Base-by-base conservation (phyloP, 495 filamentous ascomycete species). In the Lophiostoma macrostomum region DNA sequence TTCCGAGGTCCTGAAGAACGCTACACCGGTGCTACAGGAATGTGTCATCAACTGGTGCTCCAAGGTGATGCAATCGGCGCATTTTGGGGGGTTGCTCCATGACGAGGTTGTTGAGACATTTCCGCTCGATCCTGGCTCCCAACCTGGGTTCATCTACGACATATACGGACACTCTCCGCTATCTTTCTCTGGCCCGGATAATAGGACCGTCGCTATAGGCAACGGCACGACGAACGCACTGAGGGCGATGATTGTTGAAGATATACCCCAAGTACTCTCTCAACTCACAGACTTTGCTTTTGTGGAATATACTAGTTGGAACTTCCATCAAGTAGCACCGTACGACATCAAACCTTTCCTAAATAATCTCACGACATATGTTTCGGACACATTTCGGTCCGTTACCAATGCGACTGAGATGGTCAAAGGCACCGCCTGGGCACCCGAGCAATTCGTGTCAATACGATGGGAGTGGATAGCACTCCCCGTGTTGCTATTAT, bases 21-120 rank as follows among this genome's bases (percentile, higher is more conserved):
- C 34, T 1, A 57, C 54, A n/a, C 36, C 54, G 10, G 30, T 39
- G 13, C 12, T 50, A 18, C 10, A 48, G 18, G 56, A 59, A 30
- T 59, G 56, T 29, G 11, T 59, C 12, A 34, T 59, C 5, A 11
- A 14, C 24, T 59, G 56, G 56, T 59, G 56, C 27, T 40, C 43
- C 10, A 32, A 53, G 38, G 27, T 27, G 30, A 31, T 19, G 12
- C 37, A n/a, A n/a, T 32, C 7, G n/a, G 34, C n/a, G 34, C 34
- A 37, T 37, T n/a, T n/a, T n/a, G n/a, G n/a, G 3, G 36, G 36
- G 4, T 20, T 39, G 20, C 24, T 39, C 36, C 11, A 19, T n/a
- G 36, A 39, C 20, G 36, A 39, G n/a, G 36, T 19, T 20, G 4
- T 39, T 22, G 36, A 39, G 5, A 39, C 8, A 7, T 4, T 22